Evolutionary conservation across 2,329 filamentous ascomycete species (phyloP).

Genomic region (Penicillium paneum): DNA sequence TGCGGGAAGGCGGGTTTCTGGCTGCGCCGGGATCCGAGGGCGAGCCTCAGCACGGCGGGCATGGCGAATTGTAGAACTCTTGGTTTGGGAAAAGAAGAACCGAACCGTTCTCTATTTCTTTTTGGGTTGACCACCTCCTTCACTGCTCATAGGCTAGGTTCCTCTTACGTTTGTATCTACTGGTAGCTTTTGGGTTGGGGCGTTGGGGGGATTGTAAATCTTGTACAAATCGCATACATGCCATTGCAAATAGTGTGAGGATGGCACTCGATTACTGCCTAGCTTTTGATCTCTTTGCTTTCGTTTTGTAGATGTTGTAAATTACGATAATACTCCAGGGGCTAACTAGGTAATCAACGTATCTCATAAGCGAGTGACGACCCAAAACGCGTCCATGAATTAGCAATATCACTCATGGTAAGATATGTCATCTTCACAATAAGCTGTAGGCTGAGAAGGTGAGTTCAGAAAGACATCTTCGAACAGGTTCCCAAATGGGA

Average conservation of each 20-base stretch:
- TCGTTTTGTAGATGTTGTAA: neutral
- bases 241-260: slow-evolving; percentile 6
- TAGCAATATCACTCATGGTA: neutral
- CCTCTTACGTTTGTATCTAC: slow-evolving; percentile 3
- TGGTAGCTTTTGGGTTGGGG: neutral
- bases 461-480: slow-evolving; percentile 13
- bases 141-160: neutral
- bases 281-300: neutral
- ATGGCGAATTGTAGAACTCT: slow-evolving; percentile 17
- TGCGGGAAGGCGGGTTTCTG: slow-evolving; percentile 51
- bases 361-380: no score
- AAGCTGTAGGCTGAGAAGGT: neutral
- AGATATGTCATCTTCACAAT: neutral
- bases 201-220: slow-evolving; percentile 4
- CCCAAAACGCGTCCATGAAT: no score
- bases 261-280: neutral
- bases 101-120: neutral
- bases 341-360: no score
- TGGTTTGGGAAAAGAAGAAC: neutral
- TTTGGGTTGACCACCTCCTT: neutral
- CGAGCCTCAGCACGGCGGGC: slow-evolving; percentile 11
- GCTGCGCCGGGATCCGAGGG: slow-evolving; percentile 13
- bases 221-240: slow-evolving; percentile 8
- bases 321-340: no score
- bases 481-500: slow-evolving; percentile 13